phyloP scores from a whole-genome alignment of 1,284 basidiomycete species.

The Apiotrichum gracile region DNA sequence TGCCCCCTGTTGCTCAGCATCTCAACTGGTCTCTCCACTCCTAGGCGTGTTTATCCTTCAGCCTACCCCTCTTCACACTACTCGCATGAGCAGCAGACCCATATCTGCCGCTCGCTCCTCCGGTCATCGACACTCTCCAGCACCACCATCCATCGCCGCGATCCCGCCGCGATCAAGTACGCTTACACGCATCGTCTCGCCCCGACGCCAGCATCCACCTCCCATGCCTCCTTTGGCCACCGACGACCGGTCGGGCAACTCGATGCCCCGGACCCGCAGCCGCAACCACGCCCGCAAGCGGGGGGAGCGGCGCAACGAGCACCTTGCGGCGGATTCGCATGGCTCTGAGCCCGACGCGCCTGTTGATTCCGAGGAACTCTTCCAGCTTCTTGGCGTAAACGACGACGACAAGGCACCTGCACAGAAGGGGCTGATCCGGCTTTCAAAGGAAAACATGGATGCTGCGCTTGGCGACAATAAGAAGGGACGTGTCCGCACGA shows the following conservation, averaged over 20 bases:
- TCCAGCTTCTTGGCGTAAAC: conserved; percentile 32
- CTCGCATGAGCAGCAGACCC: too few species aligned
- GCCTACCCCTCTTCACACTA: neutral
- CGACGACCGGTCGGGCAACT: neutral
- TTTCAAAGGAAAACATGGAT: conserved; percentile 11
- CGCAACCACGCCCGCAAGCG: conserved; percentile 6
- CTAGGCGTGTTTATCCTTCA: too few species aligned
- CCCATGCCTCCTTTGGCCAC: neutral
- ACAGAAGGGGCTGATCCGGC: conserved; percentile 9
- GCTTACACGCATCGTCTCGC: conserved; percentile 3
- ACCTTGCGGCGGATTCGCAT: too few species aligned
- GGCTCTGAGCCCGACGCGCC: conserved; percentile 9
- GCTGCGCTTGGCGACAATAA: conserved; percentile 3
- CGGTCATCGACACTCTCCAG: neutral
- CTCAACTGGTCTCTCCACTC: too few species aligned
- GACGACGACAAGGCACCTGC: neutral
- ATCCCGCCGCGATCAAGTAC: neutral
- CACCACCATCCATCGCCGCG: neutral
- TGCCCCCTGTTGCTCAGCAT: too few species aligned
- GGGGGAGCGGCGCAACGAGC: conserved; percentile 6
- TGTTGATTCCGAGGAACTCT: conserved; percentile 25
- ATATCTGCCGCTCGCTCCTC: too few species aligned
- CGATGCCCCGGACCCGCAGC: neutral
- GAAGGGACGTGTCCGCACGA: conserved; percentile 4
- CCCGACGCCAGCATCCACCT: neutral